phyloP scores from a whole-genome alignment of 2,329 filamentous ascomycete genomes.

The Immersiporthe knoxdaviesiana region DNA sequence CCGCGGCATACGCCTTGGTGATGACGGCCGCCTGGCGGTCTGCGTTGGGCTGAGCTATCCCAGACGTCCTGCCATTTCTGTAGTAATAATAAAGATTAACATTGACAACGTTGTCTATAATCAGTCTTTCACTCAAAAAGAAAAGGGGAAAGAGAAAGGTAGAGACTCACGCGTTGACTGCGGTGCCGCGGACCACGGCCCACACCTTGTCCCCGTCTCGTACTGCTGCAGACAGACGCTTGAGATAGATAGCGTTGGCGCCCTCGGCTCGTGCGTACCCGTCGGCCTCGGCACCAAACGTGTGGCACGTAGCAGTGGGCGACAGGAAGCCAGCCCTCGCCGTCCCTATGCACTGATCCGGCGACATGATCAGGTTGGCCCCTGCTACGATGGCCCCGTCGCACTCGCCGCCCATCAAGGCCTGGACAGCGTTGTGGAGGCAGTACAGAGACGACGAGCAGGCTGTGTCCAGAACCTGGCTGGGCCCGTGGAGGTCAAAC shows the following conservation, averaged over 20 bases:
- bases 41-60: neutral
- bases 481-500: conserved; percentile 44
- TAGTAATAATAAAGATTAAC: neutral
- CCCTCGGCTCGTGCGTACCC: conserved; percentile 41
- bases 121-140: no score
- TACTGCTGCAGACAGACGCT: neutral
- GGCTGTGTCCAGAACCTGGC: conserved; percentile 44
- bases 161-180: neutral
- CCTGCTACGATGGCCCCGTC: conserved; percentile 21
- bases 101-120: no score
- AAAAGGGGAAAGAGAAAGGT: neutral
- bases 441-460: conserved; percentile 37
- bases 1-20: conserved; percentile 12
- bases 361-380: conserved; percentile 31
- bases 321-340: conserved; percentile 30
- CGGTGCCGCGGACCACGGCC: neutral
- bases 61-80: conserved; percentile 29
- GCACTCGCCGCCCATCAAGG: conserved; percentile 8
- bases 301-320: conserved; percentile 34
- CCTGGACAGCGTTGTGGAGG: conserved; percentile 20
- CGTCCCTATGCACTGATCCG: neutral
- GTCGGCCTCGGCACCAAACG: conserved; percentile 50
- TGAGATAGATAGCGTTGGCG: neutral
- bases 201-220: neutral
- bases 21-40: conserved; percentile 23